Percentiles rank a stretch among this genome's conserved stretches.
phyloP scores from a whole-genome alignment of 2,329 filamentous ascomycete species.

The Colletotrichum orchidophilum region DNA sequence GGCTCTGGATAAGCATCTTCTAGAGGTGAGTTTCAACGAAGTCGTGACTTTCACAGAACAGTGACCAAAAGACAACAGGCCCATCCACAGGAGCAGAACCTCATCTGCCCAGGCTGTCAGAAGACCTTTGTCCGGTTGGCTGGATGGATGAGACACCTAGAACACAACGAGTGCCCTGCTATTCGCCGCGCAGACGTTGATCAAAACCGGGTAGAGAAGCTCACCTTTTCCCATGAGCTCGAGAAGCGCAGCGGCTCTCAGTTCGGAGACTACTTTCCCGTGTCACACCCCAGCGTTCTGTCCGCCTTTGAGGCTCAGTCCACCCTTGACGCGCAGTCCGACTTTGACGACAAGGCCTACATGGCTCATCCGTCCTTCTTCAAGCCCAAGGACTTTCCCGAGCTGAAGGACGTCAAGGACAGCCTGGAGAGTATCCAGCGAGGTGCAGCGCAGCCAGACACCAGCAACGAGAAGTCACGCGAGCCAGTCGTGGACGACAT shows the following conservation, averaged over 20 bases:
- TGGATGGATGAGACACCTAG: conserved; percentile 56
- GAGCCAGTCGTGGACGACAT: conserved; percentile 36
- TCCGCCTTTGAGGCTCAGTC: not conserved
- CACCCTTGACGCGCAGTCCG: conserved; percentile 15
- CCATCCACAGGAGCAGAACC: conserved; percentile 50
- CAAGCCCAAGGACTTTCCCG: conserved; percentile 27
- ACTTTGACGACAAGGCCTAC: conserved; percentile 15
- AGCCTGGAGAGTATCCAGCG: conserved; percentile 40
- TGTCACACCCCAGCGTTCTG: conserved; percentile 12
- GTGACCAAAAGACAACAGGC: conserved; percentile 39
- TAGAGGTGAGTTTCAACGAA: conserved; percentile 25
- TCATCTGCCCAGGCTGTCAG: conserved; percentile 59
- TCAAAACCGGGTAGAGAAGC: conserved; percentile 46
- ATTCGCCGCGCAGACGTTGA: conserved; percentile 47
- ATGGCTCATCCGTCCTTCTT: conserved; percentile 26
- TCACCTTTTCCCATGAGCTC: conserved; percentile 45
- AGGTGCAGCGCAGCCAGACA: conserved; percentile 33
- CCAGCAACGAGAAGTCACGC: conserved; percentile 34
- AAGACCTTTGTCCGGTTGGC: conserved; percentile 48
- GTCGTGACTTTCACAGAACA: no score
- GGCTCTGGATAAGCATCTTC: conserved; percentile 45
- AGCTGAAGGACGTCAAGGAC: conserved; percentile 27
- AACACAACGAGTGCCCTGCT: conserved; percentile 48
- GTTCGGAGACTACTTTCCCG: conserved; percentile 36
- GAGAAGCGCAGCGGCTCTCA: conserved; percentile 34